phyloP scores from a whole-genome alignment of 2,329 filamentous ascomycete species.

The Alternaria burnsii region DNA sequence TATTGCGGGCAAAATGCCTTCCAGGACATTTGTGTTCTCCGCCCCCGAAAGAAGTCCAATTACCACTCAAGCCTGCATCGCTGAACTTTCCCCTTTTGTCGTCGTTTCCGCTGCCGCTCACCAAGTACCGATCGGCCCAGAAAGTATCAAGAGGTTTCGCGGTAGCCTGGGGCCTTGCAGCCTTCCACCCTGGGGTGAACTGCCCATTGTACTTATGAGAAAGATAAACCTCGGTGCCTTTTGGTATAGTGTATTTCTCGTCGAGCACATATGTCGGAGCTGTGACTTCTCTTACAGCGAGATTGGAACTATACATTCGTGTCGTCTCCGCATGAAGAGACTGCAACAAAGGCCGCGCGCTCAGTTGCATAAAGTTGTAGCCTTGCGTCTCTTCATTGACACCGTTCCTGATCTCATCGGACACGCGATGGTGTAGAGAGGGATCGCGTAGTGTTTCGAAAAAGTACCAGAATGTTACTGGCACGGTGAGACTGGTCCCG shows the following conservation, averaged over 20 bases:
- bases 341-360: conserved; percentile 23
- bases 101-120: background rate
- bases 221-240: conserved; percentile 23
- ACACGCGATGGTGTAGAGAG: background rate
- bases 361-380: conserved; percentile 22
- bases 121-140: conserved; percentile 28
- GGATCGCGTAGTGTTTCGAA: conserved; percentile 22
- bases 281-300: conserved; percentile 16
- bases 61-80: conserved; percentile 24
- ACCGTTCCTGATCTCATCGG: conserved; percentile 1
- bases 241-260: conserved; percentile 18
- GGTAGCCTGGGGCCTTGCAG: conserved; percentile 1
- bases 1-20: conserved; percentile 25
- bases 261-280: conserved; percentile 16
- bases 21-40: conserved; percentile 32
- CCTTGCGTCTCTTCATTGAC: background rate
- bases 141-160: conserved; percentile 16
- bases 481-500: conserved; percentile 22
- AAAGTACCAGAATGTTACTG: conserved; percentile 27
- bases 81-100: conserved; percentile 17
- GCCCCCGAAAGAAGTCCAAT: conserved; percentile 27
- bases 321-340: conserved; percentile 26
- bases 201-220: conserved; percentile 14
- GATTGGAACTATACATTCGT: conserved; percentile 17
- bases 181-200: conserved; percentile 13